Evolutionary conservation across 2,329 filamentous ascomycete species (phyloP), one percentile per base, ranked within the genome.

Genomic region (Huntiella bhutanensis): DNA sequence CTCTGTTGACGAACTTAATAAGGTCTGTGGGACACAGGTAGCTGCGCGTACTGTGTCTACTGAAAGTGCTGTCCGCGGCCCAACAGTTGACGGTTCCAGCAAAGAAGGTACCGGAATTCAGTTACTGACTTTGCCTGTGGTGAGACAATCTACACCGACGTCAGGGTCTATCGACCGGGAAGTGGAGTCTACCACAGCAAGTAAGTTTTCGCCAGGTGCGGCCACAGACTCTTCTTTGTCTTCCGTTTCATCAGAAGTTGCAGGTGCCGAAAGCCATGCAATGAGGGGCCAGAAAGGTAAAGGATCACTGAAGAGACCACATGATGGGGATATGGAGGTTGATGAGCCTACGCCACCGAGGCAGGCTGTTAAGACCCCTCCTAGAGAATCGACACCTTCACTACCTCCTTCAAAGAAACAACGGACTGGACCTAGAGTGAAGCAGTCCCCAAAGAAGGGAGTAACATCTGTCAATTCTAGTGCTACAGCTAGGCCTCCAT

Each of bases 391-490:
- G 47, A 80, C 77, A 32, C 77, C 76, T 5, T 65, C 61, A 46
- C 63, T 68, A 38, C 63, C 69, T 46, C 71, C 70, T 36, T 66
- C 65, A 50, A 78, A 77, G 66, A 77, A 71, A 60, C 64, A 67
- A 43, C 71, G 74, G 57, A 70, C 68, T 45, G 75, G 75, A 35
- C 66, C 74, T 50, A 75, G 77, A 53, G 69, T 80, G 56, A 81
- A 82, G 62, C 72, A 69, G 59, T 82, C 78, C 77, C 82, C 82
- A 39, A 87, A 87, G 66, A 84, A 81, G 64, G 80, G 79, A 60
- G 69, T 70, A 51, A 73, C 76, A 54, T 73, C 75, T 53, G 72
- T 76, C 54, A 34, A 13, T 34, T n/a, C 12, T 7, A 78, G 77
- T 58, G 81, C 80, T 55, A 69, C 82, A 58, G 72, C 79, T 57